Percentiles rank a stretch among this genome's conserved stretches.
Conservation (phyloP, 495 filamentous ascomycete genomes). For the Penicillium longicatenatum region DNA sequence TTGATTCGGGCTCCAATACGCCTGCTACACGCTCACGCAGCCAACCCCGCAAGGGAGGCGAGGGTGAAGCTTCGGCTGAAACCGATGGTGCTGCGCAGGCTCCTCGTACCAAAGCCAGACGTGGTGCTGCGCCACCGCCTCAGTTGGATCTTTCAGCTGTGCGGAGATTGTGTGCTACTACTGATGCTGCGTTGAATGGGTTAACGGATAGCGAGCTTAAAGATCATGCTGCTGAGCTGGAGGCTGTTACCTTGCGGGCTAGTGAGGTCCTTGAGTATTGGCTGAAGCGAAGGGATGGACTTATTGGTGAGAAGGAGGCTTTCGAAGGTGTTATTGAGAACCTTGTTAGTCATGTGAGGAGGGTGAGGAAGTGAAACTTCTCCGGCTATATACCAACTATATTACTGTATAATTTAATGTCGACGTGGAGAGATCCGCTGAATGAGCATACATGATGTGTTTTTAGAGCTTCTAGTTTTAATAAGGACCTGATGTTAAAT, state of each 20-base stretch:
- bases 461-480: not conserved
- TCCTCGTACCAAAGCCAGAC: slow-evolving; percentile 41
- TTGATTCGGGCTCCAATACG: slow-evolving; percentile 38
- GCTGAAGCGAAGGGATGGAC: slow-evolving; percentile 80
- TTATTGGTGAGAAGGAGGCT: slow-evolving; percentile 86
- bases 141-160: slow-evolving; percentile 78
- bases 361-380: slow-evolving; percentile 68
- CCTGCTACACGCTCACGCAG: slow-evolving; percentile 43
- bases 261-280: slow-evolving; percentile 84
- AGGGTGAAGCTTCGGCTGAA: slow-evolving; percentile 37
- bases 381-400: slow-evolving; percentile 5
- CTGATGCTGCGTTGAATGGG: slow-evolving; percentile 74
- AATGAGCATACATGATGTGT: slow-evolving; percentile 11
- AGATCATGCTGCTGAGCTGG: slow-evolving; percentile 69
- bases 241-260: slow-evolving; percentile 66
- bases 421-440: slow-evolving; percentile 13
- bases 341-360: slow-evolving; percentile 90
- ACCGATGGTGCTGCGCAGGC: slow-evolving; percentile 38
- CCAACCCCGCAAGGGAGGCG: slow-evolving; percentile 47
- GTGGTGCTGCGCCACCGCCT: slow-evolving; percentile 67
- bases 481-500: not conserved
- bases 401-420: slow-evolving; percentile 30
- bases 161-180: slow-evolving; percentile 76
- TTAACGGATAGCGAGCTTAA: slow-evolving; percentile 76
- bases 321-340: slow-evolving; percentile 99